These are phyloP conservation scores for Haplographium delicatum DNA, from an alignment of 495 filamentous ascomycete genomes.

Conservation along the genomic window DNA sequence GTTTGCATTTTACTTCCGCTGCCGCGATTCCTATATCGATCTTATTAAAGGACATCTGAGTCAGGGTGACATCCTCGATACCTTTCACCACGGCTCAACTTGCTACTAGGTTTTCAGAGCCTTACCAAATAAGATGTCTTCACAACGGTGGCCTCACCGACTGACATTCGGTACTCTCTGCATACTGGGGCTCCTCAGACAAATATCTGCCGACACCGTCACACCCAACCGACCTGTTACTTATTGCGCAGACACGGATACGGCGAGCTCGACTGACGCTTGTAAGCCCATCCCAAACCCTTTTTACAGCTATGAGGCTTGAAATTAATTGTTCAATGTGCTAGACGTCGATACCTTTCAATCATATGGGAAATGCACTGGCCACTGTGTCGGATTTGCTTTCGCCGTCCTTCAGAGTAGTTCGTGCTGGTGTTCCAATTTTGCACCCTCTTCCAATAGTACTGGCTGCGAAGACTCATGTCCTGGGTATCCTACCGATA, in stretches of 20 bases:
- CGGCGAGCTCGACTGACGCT: constrained; percentile 29
- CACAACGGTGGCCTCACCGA: not conserved
- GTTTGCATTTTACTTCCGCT: constrained; percentile 6
- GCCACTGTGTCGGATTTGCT: constrained; percentile 55
- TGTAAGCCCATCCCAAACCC: too few relatives aligned
- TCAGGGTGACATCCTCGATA: too few relatives aligned
- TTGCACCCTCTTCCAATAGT: constrained; percentile 45
- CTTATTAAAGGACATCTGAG: too few relatives aligned
- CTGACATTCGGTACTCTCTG: constrained; percentile 1
- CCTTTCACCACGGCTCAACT: not conserved
- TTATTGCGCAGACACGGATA: constrained; percentile 46
- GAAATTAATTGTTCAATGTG: too few relatives aligned
- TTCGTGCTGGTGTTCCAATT: constrained; percentile 74
- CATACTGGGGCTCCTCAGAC: constrained; percentile 2
- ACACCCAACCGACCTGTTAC: not conserved
- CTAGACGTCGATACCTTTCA: constrained; percentile 54
- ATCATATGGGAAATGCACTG: constrained; percentile 58
- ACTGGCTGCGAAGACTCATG: constrained; percentile 52
- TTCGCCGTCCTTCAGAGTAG: constrained; percentile 61
- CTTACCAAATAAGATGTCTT: constrained; percentile 9
- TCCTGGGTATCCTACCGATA: constrained; percentile 61
- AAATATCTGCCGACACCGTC: not conserved
- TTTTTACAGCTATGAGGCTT: too few relatives aligned
- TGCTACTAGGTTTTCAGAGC: not conserved
- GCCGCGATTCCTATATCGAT: too few relatives aligned